Base-by-base conservation (phyloP, 2,329 filamentous ascomycete genomes). In the Graphium sp. region DNA sequence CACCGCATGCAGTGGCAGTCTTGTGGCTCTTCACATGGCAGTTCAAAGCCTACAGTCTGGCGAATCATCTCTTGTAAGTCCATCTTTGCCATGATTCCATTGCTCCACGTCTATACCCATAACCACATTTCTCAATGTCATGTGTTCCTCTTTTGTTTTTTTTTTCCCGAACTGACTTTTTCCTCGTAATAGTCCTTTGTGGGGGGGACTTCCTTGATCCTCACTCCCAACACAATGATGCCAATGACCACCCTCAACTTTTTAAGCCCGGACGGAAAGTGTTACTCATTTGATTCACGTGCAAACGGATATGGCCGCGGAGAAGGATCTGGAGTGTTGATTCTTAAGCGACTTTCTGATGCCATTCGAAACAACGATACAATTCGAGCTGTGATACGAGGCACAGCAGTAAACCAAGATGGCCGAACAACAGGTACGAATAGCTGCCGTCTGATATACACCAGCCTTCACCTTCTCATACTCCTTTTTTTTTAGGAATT, bases 1-100 rank as follows among this genome's bases (percentile, higher is more conserved):
- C 29, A 72, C 68, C 1, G 68, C 63, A 12, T 74, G 68, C 42
- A 70, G 64, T 16, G 59, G 58, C 9, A 63, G 60, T 28, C 48
- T 72, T 14, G 58, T 67, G 4, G 59, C 61, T 0, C 50, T 72
- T 4, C 60, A 72, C 37, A 44, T 63, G 20, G 66, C 62, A 2
- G 58, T 56, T n/a, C 59, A 64, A 29, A 60, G 26, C 5, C 13
- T 35, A n/a, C 28, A 68, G 26, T 50, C 53, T 0, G 50, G 31
- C n/a, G n/a, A n/a, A n/a, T n/a, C n/a, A n/a, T n/a, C n/a, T n/a
- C n/a, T n/a, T n/a, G n/a, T n/a, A n/a, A n/a, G n/a, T n/a, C n/a
- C n/a, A n/a, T n/a, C n/a, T n/a, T n/a, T n/a, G n/a, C n/a, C n/a
- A n/a, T n/a, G n/a, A n/a, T n/a, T n/a, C n/a, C n/a, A n/a, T n/a